These are phyloP conservation scores for Dipodascopsis uninucleata DNA, from an alignment of 805 yeast genomes.

Conservation along the genomic window DNA sequence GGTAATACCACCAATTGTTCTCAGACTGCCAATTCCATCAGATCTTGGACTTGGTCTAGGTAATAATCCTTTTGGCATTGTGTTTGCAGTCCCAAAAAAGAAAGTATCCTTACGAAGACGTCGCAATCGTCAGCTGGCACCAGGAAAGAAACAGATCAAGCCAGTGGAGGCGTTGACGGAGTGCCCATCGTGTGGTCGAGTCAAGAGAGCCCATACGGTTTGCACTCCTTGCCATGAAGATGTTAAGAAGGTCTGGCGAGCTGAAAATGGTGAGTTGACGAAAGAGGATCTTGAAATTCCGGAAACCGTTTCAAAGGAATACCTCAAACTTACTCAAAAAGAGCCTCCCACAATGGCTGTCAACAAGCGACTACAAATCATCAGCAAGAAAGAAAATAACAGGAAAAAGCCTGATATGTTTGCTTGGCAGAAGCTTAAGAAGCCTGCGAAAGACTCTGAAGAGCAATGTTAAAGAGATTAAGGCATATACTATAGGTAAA, in stretches of 20 bases:
- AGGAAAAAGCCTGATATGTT: slow-evolving; percentile 17
- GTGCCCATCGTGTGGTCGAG: slow-evolving; percentile 94
- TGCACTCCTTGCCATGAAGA: slow-evolving; percentile 91
- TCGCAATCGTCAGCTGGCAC: slow-evolving; percentile 76
- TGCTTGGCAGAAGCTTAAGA: slow-evolving; percentile 9
- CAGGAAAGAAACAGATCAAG: slow-evolving; percentile 76
- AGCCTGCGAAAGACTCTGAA: too few relatives aligned
- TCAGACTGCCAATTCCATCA: slow-evolving; percentile 20
- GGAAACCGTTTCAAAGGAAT: slow-evolving; percentile 20
- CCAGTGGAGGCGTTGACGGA: slow-evolving; percentile 72
- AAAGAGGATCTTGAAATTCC: slow-evolving; percentile 6
- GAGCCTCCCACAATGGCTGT: slow-evolving; percentile 2
- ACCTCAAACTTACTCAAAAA: too few relatives aligned
- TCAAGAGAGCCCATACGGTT: slow-evolving; percentile 81
- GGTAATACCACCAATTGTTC: slow-evolving; percentile 10
- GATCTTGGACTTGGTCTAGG: slow-evolving; percentile 35
- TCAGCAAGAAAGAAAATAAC: slow-evolving; percentile 31
- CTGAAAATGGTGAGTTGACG: slow-evolving; percentile 19
- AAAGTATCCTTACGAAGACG: slow-evolving; percentile 83
- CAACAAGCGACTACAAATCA: too few relatives aligned
- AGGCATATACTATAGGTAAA: too few relatives aligned
- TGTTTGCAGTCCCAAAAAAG: slow-evolving; percentile 91
- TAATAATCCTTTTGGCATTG: slow-evolving; percentile 53
- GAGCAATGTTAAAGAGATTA: too few relatives aligned
- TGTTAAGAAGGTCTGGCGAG: slow-evolving; percentile 70